phyloP scores from a whole-genome alignment of 1,284 basidiomycete species.

The Taiwanofungus camphoratus region DNA sequence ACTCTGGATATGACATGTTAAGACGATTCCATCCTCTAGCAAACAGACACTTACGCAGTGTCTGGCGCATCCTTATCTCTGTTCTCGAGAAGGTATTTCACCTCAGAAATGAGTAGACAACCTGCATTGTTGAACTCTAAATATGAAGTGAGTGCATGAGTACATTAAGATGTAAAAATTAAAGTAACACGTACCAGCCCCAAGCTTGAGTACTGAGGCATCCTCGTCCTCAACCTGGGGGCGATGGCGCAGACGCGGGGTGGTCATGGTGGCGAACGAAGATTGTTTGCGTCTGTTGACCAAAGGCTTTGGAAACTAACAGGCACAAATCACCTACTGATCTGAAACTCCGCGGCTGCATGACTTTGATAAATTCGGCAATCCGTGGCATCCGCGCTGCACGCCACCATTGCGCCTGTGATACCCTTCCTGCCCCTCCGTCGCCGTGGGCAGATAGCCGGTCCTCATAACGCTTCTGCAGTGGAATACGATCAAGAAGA shows the following conservation, averaged over 20 bases:
- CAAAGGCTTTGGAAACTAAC: slow-evolving; percentile 25
- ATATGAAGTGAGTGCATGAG: neutral
- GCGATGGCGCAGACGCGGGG: slow-evolving; percentile 41
- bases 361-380: neutral
- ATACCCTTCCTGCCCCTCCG: neutral
- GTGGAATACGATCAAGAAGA: slow-evolving; percentile 22
- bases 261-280: slow-evolving; percentile 30
- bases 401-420: too few relatives aligned
- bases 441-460: slow-evolving; percentile 2
- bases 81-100: slow-evolving; percentile 84
- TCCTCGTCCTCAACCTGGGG: slow-evolving; percentile 63
- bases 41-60: slow-evolving; percentile 56
- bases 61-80: slow-evolving; percentile 80
- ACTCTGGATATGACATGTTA: slow-evolving; percentile 48
- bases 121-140: slow-evolving; percentile 88
- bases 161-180: neutral
- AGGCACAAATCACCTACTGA: slow-evolving; percentile 19
- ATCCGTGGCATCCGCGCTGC: neutral
- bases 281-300: slow-evolving; percentile 21
- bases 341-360: neutral
- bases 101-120: slow-evolving; percentile 87
- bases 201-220: slow-evolving; percentile 63
- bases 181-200: slow-evolving; percentile 39
- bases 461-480: neutral
- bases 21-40: neutral